Conservation (phyloP, 1,139 yeast species). For the Arxiozyma bovina region DNA sequence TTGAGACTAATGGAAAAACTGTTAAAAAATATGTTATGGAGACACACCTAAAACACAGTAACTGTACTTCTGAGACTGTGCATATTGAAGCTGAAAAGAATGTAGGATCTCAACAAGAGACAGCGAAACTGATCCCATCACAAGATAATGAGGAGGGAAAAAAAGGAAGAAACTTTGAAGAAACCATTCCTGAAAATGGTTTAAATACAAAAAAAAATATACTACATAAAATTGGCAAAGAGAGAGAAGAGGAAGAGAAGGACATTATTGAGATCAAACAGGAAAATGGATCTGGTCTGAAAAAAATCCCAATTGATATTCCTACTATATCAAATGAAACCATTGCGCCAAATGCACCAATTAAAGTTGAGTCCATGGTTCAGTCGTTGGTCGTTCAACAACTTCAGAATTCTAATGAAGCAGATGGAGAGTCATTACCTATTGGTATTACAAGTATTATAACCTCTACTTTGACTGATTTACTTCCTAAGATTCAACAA, state of each 20-base stretch:
- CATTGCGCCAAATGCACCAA: background rate
- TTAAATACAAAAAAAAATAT: too few species aligned
- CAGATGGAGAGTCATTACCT: constrained; percentile 20
- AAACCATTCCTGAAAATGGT: background rate
- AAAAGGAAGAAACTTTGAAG: too few species aligned
- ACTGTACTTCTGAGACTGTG: background rate
- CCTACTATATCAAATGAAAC: background rate
- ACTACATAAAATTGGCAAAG: too few species aligned
- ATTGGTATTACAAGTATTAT: constrained; percentile 22
- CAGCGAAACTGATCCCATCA: background rate
- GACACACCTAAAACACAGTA: too few species aligned
- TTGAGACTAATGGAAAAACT: background rate
- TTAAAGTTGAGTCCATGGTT: constrained; percentile 15
- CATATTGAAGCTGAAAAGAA: background rate
- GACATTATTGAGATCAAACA: background rate
- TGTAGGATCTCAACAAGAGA: background rate
- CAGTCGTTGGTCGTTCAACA: constrained; percentile 18
- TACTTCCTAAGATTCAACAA: constrained; percentile 17
- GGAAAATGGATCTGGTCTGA: background rate
- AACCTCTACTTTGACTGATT: constrained; percentile 27
- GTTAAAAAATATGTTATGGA: too few species aligned
- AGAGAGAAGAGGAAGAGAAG: background rate
- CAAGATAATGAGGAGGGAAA: background rate
- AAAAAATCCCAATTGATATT: background rate
- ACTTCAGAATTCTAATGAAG: constrained; percentile 12